Evolutionary conservation across 768 basidiomycete species (phyloP), one percentile per base, ranked within the genome.

Genomic region (Psilocybe azurescens): DNA sequence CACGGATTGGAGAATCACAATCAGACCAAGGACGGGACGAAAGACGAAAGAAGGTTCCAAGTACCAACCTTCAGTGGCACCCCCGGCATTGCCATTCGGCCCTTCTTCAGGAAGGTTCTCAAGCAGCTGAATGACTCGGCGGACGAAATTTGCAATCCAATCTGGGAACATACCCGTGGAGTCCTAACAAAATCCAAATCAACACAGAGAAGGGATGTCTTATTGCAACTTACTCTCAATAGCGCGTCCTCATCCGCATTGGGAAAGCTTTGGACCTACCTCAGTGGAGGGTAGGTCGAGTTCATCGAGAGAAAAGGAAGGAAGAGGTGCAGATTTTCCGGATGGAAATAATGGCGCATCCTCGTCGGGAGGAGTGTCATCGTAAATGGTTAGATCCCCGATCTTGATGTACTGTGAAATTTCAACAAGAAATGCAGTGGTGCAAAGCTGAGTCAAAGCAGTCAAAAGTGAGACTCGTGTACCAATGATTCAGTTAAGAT

Each of bases 81-180:
- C 87, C 14, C 86, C 87, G 7, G 87, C 84, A 16, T 83, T 78
- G 5, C 86, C 86, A 66, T 85, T 81, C 56, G 83, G 74, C 53
- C 90, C 87, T 73, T 95, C 93, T 61, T 95, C 93, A 0, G 94
- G 93, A 18, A 96, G 79, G 69, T 94, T 94, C 72, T 93, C 91
- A 62, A 95, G 84, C 5, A 95, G 77, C 58, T 89, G 83, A 36
- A 95, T 88, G 9, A 95, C 89, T 50, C 91, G 79, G 5, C 88
- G 85, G 59, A 95, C 81, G 73, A 95, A 93, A 65, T 81, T 87
- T n/a, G 89, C 81, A 6, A 95, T 81, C 94, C 94, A 94, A 67
- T 90, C 90, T 0, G 91, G 86, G 69, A 94, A 92, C 38, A 83
- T 85, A 2, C 86, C 83, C 14, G 93, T 92, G 20, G 88, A 85